Evolutionary conservation across 2,329 filamentous ascomycete genomes (phyloP), one percentile per base, ranked within the genome.

Genomic region (Cladosporium sp.): DNA sequence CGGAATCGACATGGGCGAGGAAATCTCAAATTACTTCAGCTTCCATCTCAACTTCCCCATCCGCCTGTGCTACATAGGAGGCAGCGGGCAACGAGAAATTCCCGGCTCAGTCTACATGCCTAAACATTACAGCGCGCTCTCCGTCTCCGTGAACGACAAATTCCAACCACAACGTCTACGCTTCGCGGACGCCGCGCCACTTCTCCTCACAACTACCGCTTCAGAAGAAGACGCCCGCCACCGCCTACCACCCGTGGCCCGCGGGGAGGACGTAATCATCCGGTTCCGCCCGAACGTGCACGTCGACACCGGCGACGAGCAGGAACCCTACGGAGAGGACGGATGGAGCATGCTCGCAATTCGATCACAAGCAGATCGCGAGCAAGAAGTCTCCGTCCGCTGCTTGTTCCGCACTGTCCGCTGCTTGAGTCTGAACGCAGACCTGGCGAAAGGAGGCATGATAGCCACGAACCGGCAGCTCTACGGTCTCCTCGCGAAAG

Each of bases 1-100:
- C 9, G 63, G 62, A 25, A 62, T 66, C 35, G 63, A 66, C 39
- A 66, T 66, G 63, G 63, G 62, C 18, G 56, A 59, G n/a, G 58
- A 58, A n/a, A 57, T 55, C 8, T 56, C 61, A 3, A 49, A 55
- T 2, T 66, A 59, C 55, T 66, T 66, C 58, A 59, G 55, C 16
- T 50, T 56, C 29, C 63, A 66, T 48, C 54, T 66, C 1, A 47
- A 51, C 1, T 57, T 57, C 19, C 51, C 56, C 5, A 55, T 62
- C 2, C 56, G 58, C 15, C 49, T 66, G 5, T 55, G 64, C 1
- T 66, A 66, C 50, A 66, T 66, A 22, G 63, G 63, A 12, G 63
- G 63, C n/a, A 63, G 57, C 38, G 63, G 63, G 9, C 62, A 64
- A 39, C 49, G 63, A 12, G 63, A 66, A 49, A 65, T 66, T 22